Conservation (phyloP, 2,329 filamentous ascomycete species). For the Talaromyces sp. region DNA sequence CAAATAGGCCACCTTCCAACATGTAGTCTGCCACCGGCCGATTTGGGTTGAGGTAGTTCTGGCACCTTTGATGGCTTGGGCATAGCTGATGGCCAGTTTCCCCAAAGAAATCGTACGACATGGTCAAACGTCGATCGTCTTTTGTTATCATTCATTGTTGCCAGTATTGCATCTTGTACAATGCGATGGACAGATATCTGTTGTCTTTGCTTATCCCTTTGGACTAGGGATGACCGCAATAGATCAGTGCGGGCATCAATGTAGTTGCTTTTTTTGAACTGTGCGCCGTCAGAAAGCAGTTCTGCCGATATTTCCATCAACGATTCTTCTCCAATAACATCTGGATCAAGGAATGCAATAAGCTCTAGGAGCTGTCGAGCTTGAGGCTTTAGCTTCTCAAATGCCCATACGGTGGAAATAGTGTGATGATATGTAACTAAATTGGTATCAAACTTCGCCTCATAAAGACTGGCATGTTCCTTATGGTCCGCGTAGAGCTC, state of each 20-base stretch:
- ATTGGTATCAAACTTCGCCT: background rate
- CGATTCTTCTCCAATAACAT: background rate
- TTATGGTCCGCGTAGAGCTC: background rate
- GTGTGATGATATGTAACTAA: background rate
- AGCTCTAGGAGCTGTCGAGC: background rate
- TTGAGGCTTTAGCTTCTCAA: background rate
- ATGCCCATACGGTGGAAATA: conserved; percentile 4
- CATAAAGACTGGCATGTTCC: background rate
- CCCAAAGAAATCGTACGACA: conserved; percentile 17
- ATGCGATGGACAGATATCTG: background rate
- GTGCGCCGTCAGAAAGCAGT: background rate
- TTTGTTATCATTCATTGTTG: conserved; percentile 13
- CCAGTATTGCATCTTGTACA: conserved; percentile 7
- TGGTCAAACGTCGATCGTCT: conserved; percentile 16
- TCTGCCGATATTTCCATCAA: background rate
- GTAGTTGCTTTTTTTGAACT: background rate
- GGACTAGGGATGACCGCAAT: too few species aligned
- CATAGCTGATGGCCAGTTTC: conserved; percentile 20
- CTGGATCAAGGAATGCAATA: background rate
- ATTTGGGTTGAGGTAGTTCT: conserved; percentile 17
- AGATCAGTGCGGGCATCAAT: background rate
- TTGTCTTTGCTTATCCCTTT: background rate
- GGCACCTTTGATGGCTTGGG: conserved; percentile 19
- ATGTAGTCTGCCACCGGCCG: conserved; percentile 16
- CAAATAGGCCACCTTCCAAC: conserved; percentile 22